Percentiles rank a stretch among this genome's conserved stretches.
These are phyloP conservation scores for Abrus pulchellus DNA, from an alignment of 306 rosid species.

Conservation along the genomic window DNA sequence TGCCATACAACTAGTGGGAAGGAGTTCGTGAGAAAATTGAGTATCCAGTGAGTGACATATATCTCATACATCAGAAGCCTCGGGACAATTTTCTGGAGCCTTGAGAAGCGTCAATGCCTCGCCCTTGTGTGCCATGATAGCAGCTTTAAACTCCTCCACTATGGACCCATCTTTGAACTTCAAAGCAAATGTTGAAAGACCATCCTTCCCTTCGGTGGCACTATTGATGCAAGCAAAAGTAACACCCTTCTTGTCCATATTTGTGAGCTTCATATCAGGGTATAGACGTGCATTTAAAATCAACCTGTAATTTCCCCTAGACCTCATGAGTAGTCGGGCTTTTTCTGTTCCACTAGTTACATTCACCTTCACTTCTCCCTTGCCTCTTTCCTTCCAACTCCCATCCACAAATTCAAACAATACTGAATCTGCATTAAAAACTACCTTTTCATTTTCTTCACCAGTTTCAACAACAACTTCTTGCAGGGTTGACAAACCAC, in stretches of 20 bases:
- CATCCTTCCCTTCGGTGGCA: conserved; percentile 70
- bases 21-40: background rate
- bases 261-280: conserved; percentile 87
- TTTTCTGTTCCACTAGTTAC: conserved; percentile 64
- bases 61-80: conserved; percentile 67
- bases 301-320: conserved; percentile 82
- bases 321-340: conserved; percentile 87
- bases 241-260: conserved; percentile 93
- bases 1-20: conserved; percentile 54
- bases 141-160: conserved; percentile 76
- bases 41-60: background rate
- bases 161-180: conserved; percentile 86
- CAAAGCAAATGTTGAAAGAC: conserved; percentile 89
- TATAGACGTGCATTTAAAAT: conserved; percentile 89
- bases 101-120: conserved; percentile 61
- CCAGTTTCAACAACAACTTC: conserved; percentile 92
- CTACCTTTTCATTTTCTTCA: conserved; percentile 84
- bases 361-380: conserved; percentile 89
- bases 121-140: conserved; percentile 71
- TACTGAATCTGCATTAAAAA: conserved; percentile 75
- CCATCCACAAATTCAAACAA: conserved; percentile 80
- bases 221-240: conserved; percentile 96
- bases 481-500: conserved; percentile 67
- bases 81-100: conserved; percentile 91
- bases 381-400: conserved; percentile 98